Evolutionary conservation across 2,329 filamentous ascomycete genomes (phyloP).

Genomic region (Diaporthe citriasiana): DNA sequence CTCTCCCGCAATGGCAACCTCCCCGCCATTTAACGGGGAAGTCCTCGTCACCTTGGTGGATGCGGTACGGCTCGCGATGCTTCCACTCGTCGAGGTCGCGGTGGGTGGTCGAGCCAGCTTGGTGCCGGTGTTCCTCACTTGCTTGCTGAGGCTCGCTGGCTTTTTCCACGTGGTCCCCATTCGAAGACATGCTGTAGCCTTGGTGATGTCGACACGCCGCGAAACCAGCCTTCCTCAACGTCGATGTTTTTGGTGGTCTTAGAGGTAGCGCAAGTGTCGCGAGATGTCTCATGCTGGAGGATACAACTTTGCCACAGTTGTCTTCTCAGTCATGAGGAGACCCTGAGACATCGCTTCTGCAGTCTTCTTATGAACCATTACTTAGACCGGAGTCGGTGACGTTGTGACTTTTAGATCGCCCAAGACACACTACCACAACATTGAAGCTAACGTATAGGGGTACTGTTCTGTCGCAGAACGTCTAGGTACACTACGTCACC

Average conservation of each 20-base stretch:
- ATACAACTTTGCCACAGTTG: neutral
- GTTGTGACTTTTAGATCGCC: slow-evolving; percentile 14
- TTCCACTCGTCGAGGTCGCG: slow-evolving; percentile 49
- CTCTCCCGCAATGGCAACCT: slow-evolving; percentile 80
- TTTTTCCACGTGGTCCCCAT: slow-evolving; percentile 24
- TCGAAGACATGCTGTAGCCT: neutral
- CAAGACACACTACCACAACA: neutral
- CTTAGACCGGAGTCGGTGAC: neutral
- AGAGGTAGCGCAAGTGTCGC: neutral
- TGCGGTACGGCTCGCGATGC: slow-evolving; percentile 45
- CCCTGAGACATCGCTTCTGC: neutral
- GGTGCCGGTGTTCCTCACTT: slow-evolving; percentile 47
- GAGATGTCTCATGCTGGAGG: slow-evolving; percentile 32
- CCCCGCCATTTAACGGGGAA: slow-evolving; percentile 48
- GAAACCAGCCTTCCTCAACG: neutral
- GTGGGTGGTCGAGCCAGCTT: slow-evolving; percentile 45
- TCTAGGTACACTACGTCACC: slow-evolving; percentile 22
- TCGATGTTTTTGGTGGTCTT: neutral
- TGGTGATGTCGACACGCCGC: neutral
- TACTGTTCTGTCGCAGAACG: neutral
- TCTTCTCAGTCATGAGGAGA: neutral
- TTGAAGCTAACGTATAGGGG: neutral
- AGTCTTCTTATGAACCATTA: neutral
- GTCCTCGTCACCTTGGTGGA: slow-evolving; percentile 48
- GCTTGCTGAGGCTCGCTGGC: slow-evolving; percentile 31